Evolutionary conservation across 2,329 filamentous ascomycete genomes (phyloP).

Genomic region (Fusarium sterilihyphosum): DNA sequence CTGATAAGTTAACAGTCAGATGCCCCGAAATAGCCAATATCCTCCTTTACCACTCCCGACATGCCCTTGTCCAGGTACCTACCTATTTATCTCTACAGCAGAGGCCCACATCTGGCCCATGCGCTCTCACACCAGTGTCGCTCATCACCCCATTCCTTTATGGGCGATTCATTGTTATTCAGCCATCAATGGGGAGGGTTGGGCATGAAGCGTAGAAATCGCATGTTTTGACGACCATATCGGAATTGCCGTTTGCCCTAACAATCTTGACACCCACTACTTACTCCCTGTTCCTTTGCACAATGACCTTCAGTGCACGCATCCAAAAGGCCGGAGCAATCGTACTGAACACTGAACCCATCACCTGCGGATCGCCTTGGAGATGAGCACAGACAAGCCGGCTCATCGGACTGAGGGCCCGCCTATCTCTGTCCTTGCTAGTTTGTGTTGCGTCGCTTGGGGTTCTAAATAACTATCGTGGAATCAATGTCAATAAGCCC

Average conservation of each 20-base stretch:
- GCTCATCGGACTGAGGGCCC: conserved; percentile 14
- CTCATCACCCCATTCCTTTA: conserved; percentile 17
- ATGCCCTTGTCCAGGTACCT: conserved; percentile 8
- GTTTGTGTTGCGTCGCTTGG: not conserved
- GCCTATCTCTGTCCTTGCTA: conserved; percentile 16
- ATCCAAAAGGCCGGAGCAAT: not conserved
- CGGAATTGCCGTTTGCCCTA: not conserved
- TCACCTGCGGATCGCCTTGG: conserved; percentile 5
- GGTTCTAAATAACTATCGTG: not conserved
- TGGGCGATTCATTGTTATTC: conserved; percentile 16
- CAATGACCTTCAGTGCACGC: not conserved
- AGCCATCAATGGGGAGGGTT: not conserved
- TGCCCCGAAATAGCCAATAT: conserved; percentile 8
- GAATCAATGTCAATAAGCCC: not conserved
- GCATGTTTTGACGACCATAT: conserved; percentile 2
- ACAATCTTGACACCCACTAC: not conserved
- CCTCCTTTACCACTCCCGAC: conserved; percentile 1
- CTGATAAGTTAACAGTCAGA: conserved; percentile 9
- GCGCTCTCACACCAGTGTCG: conserved; percentile 9
- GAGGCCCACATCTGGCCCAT: conserved; percentile 21
- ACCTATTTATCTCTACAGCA: conserved; percentile 4
- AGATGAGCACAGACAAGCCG: conserved; percentile 25
- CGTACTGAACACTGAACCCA: not conserved
- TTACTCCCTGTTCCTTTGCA: not conserved
- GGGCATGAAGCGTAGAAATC: conserved; percentile 6